These are phyloP conservation scores for Eucalyptus shirleyi DNA, from an alignment of 345 rosid genomes.

Conservation along the genomic window DNA sequence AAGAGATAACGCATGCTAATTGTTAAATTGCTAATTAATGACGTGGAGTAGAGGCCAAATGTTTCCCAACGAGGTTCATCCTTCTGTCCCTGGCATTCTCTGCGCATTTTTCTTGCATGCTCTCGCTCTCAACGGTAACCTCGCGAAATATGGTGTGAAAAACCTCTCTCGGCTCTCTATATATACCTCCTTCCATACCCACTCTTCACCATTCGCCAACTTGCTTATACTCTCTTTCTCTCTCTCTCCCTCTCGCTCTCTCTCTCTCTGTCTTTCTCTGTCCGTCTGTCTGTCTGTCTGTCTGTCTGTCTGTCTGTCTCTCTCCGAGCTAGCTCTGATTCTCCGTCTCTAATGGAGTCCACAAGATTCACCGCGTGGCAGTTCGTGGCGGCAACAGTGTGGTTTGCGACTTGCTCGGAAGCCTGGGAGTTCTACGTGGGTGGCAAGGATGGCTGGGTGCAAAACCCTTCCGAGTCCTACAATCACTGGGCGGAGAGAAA, in stretches of 20 bases:
- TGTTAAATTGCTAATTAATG: not conserved
- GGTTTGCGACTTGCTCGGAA: not conserved
- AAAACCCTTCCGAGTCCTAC: conserved; percentile 50
- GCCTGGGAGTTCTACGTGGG: conserved; percentile 55
- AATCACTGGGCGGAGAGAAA: conserved; percentile 74
- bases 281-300: not conserved
- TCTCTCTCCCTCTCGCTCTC: too few relatives aligned
- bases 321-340: not conserved
- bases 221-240: not conserved
- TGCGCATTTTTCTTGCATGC: not conserved
- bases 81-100: not conserved
- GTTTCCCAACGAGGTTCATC: not conserved
- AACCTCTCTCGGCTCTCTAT: not conserved
- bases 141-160: not conserved
- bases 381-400: not conserved
- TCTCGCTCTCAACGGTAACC: not conserved
- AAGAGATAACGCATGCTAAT: not conserved
- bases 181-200: not conserved
- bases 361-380: not conserved
- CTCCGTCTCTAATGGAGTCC: conserved; percentile 9
- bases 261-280: not conserved
- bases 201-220: not conserved
- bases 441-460: conserved; percentile 75
- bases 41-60: not conserved
- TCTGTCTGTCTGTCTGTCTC: accelerated